Evolutionary conservation across 1,284 basidiomycete species (phyloP).

Genomic region (Ceratobasidium sp.): DNA sequence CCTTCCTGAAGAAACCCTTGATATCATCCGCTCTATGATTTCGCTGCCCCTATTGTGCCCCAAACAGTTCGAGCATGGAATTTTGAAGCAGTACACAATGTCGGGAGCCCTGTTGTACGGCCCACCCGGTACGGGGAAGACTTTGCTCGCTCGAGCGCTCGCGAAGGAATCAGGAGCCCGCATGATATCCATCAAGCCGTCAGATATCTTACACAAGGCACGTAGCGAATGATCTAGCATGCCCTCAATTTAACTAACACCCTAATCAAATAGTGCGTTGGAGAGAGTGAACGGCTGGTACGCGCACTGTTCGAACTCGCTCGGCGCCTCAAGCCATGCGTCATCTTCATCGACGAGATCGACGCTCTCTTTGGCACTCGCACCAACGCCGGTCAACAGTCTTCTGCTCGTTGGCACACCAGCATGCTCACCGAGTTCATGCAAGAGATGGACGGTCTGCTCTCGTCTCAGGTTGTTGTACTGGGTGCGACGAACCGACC

Average conservation of each 20-base stretch:
- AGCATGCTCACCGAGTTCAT: slow-evolving; percentile 94
- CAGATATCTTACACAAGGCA: slow-evolving; percentile 91
- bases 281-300: slow-evolving; percentile 95
- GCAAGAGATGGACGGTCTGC: slow-evolving; percentile 98
- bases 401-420: slow-evolving; percentile 77
- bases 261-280: slow-evolving; percentile 76
- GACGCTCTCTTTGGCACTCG: slow-evolving; percentile 94
- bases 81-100: slow-evolving; percentile 91
- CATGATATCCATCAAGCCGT: slow-evolving; percentile 63
- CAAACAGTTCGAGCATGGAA: slow-evolving; percentile 88
- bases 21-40: slow-evolving; percentile 90
- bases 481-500: slow-evolving; percentile 94
- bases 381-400: slow-evolving; percentile 80
- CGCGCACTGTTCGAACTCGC: slow-evolving; percentile 92
- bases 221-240: slow-evolving; percentile 52
- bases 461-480: slow-evolving; percentile 85
- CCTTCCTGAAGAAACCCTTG: slow-evolving; percentile 85
- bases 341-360: slow-evolving; percentile 96
- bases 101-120: slow-evolving; percentile 91
- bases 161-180: slow-evolving; percentile 91
- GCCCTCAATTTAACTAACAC: not conserved
- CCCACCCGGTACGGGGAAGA: slow-evolving; percentile 91
- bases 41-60: slow-evolving; percentile 92
- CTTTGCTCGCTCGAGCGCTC: slow-evolving; percentile 88
- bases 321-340: slow-evolving; percentile 87